Conservation (phyloP, 805 yeast genomes). For the Soucietia sequanensis region DNA sequence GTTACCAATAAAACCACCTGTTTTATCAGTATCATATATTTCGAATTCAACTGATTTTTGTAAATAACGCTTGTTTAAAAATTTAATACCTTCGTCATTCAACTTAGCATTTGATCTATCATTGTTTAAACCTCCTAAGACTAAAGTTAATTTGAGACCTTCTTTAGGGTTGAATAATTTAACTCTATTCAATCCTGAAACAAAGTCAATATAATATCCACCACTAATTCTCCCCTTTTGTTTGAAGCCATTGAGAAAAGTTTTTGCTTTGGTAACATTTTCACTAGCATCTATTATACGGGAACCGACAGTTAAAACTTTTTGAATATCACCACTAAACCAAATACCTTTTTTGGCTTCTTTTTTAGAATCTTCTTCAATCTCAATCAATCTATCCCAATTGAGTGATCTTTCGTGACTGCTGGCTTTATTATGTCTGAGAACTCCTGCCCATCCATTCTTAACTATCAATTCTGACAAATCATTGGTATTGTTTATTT, state of each 20-base stretch:
- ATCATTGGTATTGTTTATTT: slow-evolving; percentile 52
- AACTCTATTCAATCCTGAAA: slow-evolving; percentile 66
- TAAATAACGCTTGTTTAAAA: slow-evolving; percentile 51
- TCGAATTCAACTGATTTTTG: slow-evolving; percentile 76
- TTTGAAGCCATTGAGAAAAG: slow-evolving; percentile 67
- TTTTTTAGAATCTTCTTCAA: slow-evolving; percentile 59
- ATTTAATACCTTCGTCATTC: slow-evolving; percentile 53
- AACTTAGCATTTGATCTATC: slow-evolving; percentile 34
- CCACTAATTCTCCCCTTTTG: slow-evolving; percentile 65
- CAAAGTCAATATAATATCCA: slow-evolving; percentile 61
- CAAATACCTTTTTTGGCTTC: slow-evolving; percentile 60
- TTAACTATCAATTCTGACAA: slow-evolving; percentile 59
- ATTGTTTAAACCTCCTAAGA: slow-evolving; percentile 69
- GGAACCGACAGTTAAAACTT: slow-evolving; percentile 53
- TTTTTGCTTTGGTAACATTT: slow-evolving; percentile 64
- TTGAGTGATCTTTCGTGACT: slow-evolving; percentile 62
- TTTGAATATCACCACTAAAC: slow-evolving; percentile 43
- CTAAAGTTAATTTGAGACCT: slow-evolving; percentile 63
- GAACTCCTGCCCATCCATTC: slow-evolving; percentile 73
- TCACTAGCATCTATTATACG: slow-evolving; percentile 81
- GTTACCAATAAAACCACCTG: slow-evolving; percentile 80
- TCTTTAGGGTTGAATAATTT: slow-evolving; percentile 69
- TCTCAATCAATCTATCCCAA: slow-evolving; percentile 76
- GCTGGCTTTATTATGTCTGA: slow-evolving; percentile 73
- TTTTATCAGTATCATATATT: slow-evolving; percentile 66